These are phyloP conservation scores for Luzula sylvatica DNA, from an alignment of 176 grass and related monocot species.

Conservation along the genomic window DNA sequence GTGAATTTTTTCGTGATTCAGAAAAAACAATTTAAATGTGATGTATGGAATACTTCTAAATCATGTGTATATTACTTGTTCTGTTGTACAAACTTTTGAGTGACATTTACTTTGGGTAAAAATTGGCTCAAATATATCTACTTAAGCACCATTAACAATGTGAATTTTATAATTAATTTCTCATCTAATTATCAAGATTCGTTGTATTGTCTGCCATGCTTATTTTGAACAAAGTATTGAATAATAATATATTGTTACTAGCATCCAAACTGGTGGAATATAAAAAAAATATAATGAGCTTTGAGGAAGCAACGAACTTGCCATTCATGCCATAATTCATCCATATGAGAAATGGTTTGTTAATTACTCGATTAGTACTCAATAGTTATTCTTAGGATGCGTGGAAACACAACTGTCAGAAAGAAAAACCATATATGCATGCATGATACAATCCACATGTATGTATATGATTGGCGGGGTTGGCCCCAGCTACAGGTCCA, in stretches of 20 bases:
- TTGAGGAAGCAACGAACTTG: constrained; percentile 5
- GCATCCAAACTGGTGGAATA: no score
- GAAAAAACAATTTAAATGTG: neutral
- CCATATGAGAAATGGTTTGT: constrained; percentile 12
- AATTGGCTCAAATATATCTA: no score
- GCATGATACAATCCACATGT: neutral
- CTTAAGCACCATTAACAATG: no score
- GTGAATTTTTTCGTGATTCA: constrained; percentile 3
- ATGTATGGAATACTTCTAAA: constrained; percentile 12
- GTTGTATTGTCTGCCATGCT: no score
- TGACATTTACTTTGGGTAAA: no score
- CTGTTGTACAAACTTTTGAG: constrained; percentile 15
- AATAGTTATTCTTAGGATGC: constrained; percentile 4
- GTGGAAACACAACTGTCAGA: constrained; percentile 24
- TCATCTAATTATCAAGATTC: no score
- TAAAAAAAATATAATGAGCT: neutral
- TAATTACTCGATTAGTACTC: no score
- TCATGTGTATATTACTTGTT: constrained; percentile 15
- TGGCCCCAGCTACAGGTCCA: no score
- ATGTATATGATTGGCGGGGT: no score
- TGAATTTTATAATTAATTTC: no score
- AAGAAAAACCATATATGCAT: constrained; percentile 3
- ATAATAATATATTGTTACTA: no score
- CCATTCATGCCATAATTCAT: constrained; percentile 1
- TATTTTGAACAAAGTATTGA: no score